phyloP scores from a whole-genome alignment of 1,139 yeast genomes.

The Yamadazyma siamensis region DNA sequence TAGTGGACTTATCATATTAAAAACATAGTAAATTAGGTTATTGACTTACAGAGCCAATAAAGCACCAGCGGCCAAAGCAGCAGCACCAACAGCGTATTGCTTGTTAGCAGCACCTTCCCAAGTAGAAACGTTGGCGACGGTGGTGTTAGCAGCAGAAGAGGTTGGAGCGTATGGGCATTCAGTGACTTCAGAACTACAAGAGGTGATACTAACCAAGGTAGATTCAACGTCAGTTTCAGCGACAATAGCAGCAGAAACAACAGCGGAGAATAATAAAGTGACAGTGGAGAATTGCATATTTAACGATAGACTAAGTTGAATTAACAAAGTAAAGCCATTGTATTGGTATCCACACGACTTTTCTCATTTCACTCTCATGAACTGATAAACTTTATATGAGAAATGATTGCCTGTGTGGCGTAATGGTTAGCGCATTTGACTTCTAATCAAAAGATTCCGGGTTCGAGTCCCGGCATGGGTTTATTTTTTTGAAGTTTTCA shows the following conservation, averaged over 20 bases:
- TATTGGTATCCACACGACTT: too few relatives aligned
- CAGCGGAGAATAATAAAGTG: constrained; percentile 27
- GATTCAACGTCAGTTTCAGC: constrained; percentile 27
- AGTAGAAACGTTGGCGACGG: constrained; percentile 33
- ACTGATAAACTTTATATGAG: too few relatives aligned
- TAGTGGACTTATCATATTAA: constrained; percentile 19
- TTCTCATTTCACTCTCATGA: too few relatives aligned
- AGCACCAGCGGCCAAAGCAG: constrained; percentile 49
- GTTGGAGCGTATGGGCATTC: constrained; percentile 35
- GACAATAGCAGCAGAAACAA: constrained; percentile 30
- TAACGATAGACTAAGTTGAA: constrained; percentile 21
- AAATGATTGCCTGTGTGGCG: constrained; percentile 24
- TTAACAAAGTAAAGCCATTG: too few relatives aligned
- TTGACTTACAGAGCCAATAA: constrained; percentile 43
- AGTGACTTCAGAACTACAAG: constrained; percentile 37
- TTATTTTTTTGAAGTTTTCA: too few relatives aligned
- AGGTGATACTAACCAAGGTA: constrained; percentile 39
- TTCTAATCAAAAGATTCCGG: constrained; percentile 33
- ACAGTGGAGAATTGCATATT: constrained; percentile 19
- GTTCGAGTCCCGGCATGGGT: constrained; percentile 35
- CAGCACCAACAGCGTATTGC: constrained; percentile 41
- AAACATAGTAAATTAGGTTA: constrained; percentile 7
- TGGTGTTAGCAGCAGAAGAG: constrained; percentile 21
- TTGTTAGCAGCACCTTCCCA: constrained; percentile 31
- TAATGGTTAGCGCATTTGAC: constrained; percentile 32